These are phyloP conservation scores for Cochliopodium minus DNA, from an alignment of 208 protist genomes.

Conservation along the genomic window DNA sequence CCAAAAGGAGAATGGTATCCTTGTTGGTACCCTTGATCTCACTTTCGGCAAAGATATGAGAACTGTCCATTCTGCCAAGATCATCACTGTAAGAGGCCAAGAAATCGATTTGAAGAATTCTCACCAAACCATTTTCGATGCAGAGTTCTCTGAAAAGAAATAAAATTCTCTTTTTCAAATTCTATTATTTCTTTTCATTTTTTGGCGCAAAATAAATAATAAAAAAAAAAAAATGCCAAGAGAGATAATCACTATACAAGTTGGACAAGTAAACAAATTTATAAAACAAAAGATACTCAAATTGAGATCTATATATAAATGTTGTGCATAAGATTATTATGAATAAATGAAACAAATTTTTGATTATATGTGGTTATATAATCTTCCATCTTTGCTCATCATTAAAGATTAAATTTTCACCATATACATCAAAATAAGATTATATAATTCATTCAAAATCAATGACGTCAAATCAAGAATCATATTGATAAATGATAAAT, in stretches of 20 bases:
- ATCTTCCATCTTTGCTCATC: neutral
- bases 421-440: neutral
- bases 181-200: too few relatives aligned
- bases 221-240: too few relatives aligned
- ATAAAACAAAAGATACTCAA: slow-evolving; percentile 58
- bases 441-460: neutral
- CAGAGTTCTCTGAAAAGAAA: too few relatives aligned
- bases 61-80: too few relatives aligned
- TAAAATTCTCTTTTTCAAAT: too few relatives aligned
- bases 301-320: neutral
- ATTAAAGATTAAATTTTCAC: neutral
- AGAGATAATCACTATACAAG: slow-evolving; percentile 97
- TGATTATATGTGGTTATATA: slow-evolving; percentile 8
- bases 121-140: too few relatives aligned
- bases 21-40: too few relatives aligned
- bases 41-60: too few relatives aligned
- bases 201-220: too few relatives aligned
- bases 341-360: slow-evolving; percentile 1
- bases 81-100: too few relatives aligned
- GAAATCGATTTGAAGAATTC: too few relatives aligned
- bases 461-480: neutral
- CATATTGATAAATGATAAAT: neutral
- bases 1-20: too few relatives aligned
- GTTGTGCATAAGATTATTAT: slow-evolving; percentile 7
- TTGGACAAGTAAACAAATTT: slow-evolving; percentile 97